These are phyloP conservation scores for Penicillium sp. DNA, from an alignment of 2,329 filamentous ascomycete genomes.

Conservation along the genomic window DNA sequence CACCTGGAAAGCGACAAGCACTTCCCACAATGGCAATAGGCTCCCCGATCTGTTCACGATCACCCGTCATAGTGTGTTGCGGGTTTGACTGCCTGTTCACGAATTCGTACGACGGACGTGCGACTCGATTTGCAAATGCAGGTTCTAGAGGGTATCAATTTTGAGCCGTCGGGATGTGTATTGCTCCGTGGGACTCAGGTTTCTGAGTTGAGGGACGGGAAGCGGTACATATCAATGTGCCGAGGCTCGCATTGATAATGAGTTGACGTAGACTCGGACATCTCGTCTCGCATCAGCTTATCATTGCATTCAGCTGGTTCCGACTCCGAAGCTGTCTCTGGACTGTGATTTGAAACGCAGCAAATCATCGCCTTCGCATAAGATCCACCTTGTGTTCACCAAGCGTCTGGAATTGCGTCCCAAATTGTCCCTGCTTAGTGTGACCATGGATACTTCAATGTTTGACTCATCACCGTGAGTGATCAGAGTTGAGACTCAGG, in stretches of 20 bases:
- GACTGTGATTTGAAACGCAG: not conserved
- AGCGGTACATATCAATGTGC: slow-evolving; percentile 13
- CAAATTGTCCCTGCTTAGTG: slow-evolving; percentile 1
- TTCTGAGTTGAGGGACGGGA: slow-evolving; percentile 1
- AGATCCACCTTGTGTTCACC: not conserved
- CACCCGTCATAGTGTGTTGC: slow-evolving; percentile 15
- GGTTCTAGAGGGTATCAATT: slow-evolving; percentile 5
- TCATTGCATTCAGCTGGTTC: slow-evolving; percentile 10
- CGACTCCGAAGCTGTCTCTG: slow-evolving; percentile 11
- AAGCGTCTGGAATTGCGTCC: not conserved
- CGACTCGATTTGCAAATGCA: slow-evolving; percentile 7
- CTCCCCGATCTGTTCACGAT: slow-evolving; percentile 13
- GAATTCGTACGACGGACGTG: slow-evolving; percentile 5
- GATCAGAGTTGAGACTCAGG: not conserved
- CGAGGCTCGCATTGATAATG: not conserved
- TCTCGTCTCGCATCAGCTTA: slow-evolving; percentile 7
- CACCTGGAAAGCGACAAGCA: slow-evolving; percentile 28
- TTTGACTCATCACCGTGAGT: not conserved
- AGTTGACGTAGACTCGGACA: not conserved
- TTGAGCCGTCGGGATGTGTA: not conserved
- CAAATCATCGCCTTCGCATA: slow-evolving; percentile 13
- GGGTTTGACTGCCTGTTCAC: slow-evolving; percentile 6
- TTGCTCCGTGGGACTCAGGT: slow-evolving; percentile 5
- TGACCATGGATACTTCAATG: not conserved
- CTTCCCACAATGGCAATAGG: slow-evolving; percentile 31